These are phyloP conservation scores for Kluyveromyces lactis DNA, from an alignment of 805 yeast genomes.

Conservation along the genomic window DNA sequence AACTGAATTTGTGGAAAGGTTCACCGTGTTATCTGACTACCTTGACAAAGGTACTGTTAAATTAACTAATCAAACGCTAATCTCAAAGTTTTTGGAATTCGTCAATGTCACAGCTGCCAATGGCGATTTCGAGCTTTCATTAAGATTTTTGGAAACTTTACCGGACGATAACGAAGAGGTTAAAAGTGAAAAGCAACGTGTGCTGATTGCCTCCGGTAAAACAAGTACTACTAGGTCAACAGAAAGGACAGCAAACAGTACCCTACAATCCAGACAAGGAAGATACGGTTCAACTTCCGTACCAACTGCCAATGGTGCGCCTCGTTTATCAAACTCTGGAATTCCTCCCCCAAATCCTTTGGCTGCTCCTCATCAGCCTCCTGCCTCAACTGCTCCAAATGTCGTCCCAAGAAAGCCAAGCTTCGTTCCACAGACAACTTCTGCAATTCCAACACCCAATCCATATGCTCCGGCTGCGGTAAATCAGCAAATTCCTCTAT, in stretches of 20 bases:
- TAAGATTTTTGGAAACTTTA: constrained; percentile 54
- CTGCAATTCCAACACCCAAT: constrained; percentile 11
- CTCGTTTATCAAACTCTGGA: constrained; percentile 7
- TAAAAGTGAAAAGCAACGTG: constrained; percentile 69
- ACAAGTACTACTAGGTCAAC: constrained; percentile 5
- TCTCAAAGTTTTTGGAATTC: constrained; percentile 65
- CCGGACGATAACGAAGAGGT: constrained; percentile 71
- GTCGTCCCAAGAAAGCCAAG: constrained; percentile 7
- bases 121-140: constrained; percentile 81
- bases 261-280: constrained; percentile 2
- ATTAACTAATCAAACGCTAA: constrained; percentile 27
- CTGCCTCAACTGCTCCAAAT: constrained; percentile 1
- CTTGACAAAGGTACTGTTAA: constrained; percentile 13
- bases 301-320: constrained; percentile 3
- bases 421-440: constrained; percentile 10
- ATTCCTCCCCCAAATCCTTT: constrained; percentile 5
- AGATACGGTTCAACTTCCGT: constrained; percentile 1
- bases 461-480: constrained; percentile 18
- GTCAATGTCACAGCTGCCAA: constrained; percentile 69
- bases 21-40: constrained; percentile 46
- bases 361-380: constrained; percentile 1
- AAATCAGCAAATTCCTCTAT: constrained; percentile 19
- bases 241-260: not conserved
- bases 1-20: constrained; percentile 74
- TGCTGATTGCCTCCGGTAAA: constrained; percentile 52